A percentile compares a stretch with the other conserved stretches of the same genome.
These are phyloP conservation scores for Triticum monococcum DNA, from an alignment of 176 grass and related monocot genomes.

Conservation along the genomic window DNA sequence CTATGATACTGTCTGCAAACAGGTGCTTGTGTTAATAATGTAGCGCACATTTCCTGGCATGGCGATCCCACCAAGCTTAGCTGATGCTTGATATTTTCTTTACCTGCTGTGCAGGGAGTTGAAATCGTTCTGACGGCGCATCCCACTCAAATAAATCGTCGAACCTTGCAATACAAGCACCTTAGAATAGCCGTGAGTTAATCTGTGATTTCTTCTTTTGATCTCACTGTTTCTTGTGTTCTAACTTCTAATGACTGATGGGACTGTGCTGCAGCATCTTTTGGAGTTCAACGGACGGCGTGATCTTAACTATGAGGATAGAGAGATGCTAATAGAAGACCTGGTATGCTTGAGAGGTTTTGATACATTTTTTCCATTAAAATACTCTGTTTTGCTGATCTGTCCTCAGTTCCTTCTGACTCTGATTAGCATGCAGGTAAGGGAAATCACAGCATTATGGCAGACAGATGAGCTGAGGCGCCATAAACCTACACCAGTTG, in stretches of 20 bases:
- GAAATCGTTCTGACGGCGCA: slow-evolving; percentile 97
- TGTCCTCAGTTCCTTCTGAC: background rate
- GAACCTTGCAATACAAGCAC: slow-evolving; percentile 89
- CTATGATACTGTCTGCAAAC: slow-evolving; percentile 82
- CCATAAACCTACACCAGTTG: slow-evolving; percentile 95
- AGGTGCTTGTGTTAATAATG: slow-evolving; percentile 36
- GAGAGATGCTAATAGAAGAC: slow-evolving; percentile 89
- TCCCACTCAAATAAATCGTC: slow-evolving; percentile 95
- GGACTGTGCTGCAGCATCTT: slow-evolving; percentile 56
- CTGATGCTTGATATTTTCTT: background rate
- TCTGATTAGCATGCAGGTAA: slow-evolving; percentile 44
- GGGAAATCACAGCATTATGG: slow-evolving; percentile 93
- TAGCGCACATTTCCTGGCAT: background rate
- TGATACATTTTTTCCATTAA: background rate
- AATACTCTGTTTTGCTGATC: background rate
- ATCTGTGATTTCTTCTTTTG: background rate
- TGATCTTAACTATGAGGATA: slow-evolving; percentile 91
- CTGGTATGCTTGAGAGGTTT: slow-evolving; percentile 55
- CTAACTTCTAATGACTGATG: slow-evolving; percentile 17
- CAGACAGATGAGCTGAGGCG: slow-evolving; percentile 94
- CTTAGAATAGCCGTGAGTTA: slow-evolving; percentile 82
- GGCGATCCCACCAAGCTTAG: background rate
- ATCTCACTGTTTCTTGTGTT: background rate
- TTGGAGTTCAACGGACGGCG: slow-evolving; percentile 85
- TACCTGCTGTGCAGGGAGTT: slow-evolving; percentile 51